Percentiles rank a stretch among this genome's conserved stretches.
Evolutionary conservation across 805 yeast species (phyloP).

Genomic region (Candida golubevii): DNA sequence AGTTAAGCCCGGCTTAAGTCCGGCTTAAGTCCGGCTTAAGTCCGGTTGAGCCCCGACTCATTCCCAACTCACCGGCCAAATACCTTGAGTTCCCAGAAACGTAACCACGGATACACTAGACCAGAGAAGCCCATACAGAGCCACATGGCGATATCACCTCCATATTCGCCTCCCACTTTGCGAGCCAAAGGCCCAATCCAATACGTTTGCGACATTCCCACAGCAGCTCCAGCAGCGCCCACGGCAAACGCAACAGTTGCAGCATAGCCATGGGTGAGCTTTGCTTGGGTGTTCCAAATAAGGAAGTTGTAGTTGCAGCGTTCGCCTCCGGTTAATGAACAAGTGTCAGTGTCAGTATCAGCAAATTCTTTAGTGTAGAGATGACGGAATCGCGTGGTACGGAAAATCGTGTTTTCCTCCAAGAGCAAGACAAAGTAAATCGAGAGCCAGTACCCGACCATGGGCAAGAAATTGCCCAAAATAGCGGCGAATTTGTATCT

Average conservation of each 20-base stretch:
- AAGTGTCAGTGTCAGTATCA: conserved; percentile 13
- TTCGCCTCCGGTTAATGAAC: conserved; percentile 8
- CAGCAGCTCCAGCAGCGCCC: conserved; percentile 78
- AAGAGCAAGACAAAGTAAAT: conserved; percentile 68
- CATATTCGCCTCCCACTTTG: conserved; percentile 48
- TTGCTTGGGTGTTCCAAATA: conserved; percentile 61
- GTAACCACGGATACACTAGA: conserved; percentile 54
- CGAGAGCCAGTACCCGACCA: conserved; percentile 89
- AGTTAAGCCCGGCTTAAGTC: too few species aligned
- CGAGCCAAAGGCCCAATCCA: conserved; percentile 74
- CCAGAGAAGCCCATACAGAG: conserved; percentile 69
- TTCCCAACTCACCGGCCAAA: conserved; percentile 24
- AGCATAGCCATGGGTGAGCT: conserved; percentile 68
- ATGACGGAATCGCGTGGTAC: conserved; percentile 41
- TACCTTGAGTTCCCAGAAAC: conserved; percentile 60
- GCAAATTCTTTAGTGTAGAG: conserved; percentile 30
- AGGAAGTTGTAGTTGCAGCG: conserved; percentile 16
- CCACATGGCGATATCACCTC: conserved; percentile 84
- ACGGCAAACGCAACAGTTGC: conserved; percentile 58
- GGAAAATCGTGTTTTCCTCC: conserved; percentile 70
- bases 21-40: too few species aligned
- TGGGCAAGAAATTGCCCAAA: conserved; percentile 77
- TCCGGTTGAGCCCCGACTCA: too few species aligned
- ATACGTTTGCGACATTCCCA: conserved; percentile 87
- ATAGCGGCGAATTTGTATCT: conserved; percentile 67